Base-by-base conservation (phyloP, 108 stramenopile species). In the Conticribra weissflogii region DNA sequence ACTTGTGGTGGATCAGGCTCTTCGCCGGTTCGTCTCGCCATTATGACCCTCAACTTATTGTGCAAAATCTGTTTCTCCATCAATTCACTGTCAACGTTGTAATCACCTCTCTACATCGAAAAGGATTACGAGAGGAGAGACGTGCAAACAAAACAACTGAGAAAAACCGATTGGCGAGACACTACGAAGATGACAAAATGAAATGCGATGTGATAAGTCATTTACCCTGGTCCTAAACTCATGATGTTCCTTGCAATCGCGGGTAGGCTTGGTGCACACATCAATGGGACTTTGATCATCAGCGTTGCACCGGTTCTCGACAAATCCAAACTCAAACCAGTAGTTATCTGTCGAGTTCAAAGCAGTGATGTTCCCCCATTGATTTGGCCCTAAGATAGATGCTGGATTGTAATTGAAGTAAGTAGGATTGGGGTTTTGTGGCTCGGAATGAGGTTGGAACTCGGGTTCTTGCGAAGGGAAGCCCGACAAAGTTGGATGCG, bases 331-430 rank as follows among this genome's bases (percentile, higher is more conserved):
- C 52, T 66, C 59, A 0, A 45, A 4, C 59, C 60, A 67, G 53
- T 61, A 61, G 25, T 75, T 67, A n/a, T 53, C 59, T 19, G 51
- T 61, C 19, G 65, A 70, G n/a, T 59, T 70, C 14, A 70, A 15
- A 32, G 51, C 48, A 15, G 55, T 63, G 29, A 74, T 59, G 36
- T 1, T 44, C 59, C 74, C 74, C 66, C 2, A 25, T 46, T 9
- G 24, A 30, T 44, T 34, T 33, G 23, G 74, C 59, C 19, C 45
- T 59, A 3, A 2, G 1, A 25, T 45, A 59, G 25, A 29, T 51
- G n/a, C n/a, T n/a, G n/a, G n/a, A 28, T 75, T 75, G 66, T 75
- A 75, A 45, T 75, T 75, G 53, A 62, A 75, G 29, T 61, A 75
- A 9, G 63, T 27, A n/a, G 71, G 46, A 48, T 62, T 46, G 2